A percentile compares a stretch with the other conserved stretches of the same genome.
Conservation (phyloP, 108 stramenopile genomes). For the Skeletonema menzelii region DNA sequence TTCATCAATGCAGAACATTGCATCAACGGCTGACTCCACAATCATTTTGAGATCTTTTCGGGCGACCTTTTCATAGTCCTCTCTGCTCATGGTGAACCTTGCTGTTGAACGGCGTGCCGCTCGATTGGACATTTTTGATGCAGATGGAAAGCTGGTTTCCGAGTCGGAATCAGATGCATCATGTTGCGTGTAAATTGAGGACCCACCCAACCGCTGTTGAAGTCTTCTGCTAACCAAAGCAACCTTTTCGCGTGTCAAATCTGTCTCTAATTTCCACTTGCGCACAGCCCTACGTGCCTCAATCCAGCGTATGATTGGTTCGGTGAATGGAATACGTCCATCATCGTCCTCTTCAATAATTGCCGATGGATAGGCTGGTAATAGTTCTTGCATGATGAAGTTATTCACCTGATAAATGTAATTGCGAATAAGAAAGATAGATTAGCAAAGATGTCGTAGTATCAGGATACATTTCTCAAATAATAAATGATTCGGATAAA, state of each 20-base stretch:
- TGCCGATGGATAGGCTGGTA: conserved; percentile 13
- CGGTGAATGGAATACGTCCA: conserved; percentile 12
- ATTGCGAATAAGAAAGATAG: not conserved
- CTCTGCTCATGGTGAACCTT: not conserved
- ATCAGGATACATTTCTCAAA: no score
- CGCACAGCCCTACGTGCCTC: conserved; percentile 10
- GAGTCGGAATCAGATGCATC: not conserved
- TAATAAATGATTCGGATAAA: no score
- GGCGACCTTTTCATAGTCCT: not conserved
- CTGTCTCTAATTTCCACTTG: conserved; percentile 9
- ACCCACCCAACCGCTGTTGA: not conserved
- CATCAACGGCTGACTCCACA: conserved; percentile 24
- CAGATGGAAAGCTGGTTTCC: not conserved
- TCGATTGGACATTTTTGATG: not conserved
- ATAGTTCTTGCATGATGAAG: conserved; percentile 5
- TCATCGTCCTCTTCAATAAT: conserved; percentile 13
- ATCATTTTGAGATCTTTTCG: conserved; percentile 12
- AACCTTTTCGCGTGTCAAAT: conserved; percentile 1
- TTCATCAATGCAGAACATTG: conserved; percentile 32
- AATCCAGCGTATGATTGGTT: conserved; percentile 14
- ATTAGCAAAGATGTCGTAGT: not conserved
- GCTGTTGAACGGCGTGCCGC: not conserved
- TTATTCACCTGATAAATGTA: not conserved
- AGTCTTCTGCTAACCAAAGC: conserved; percentile 1
- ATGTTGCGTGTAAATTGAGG: not conserved